Evolutionary conservation across 768 basidiomycete genomes (phyloP).

Genomic region (Tulasnella calospora): DNA sequence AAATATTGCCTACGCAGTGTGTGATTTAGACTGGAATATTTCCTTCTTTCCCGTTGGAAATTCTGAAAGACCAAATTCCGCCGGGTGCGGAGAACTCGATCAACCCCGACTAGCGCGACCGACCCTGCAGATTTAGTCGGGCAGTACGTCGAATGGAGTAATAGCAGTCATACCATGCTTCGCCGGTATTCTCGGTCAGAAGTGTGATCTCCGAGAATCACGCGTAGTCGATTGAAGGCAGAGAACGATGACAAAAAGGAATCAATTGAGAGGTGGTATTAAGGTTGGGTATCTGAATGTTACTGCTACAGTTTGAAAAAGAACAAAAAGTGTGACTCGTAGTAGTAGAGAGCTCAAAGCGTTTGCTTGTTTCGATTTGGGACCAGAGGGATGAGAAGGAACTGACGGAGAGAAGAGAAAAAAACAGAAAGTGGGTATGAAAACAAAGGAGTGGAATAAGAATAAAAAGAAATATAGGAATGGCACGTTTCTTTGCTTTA

Average conservation of each 20-base stretch:
- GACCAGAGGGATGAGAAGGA: background rate
- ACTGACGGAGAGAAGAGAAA: background rate
- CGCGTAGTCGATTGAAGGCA: background rate
- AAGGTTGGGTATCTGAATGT: background rate
- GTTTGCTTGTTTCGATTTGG: slow-evolving; percentile 3
- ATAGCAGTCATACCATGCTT: background rate
- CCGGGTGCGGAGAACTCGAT: slow-evolving; percentile 2
- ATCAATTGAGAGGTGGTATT: background rate
- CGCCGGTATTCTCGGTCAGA: background rate
- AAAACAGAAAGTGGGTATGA: background rate
- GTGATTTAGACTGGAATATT: background rate
- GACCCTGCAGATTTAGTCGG: background rate
- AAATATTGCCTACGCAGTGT: background rate
- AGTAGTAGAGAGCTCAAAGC: background rate
- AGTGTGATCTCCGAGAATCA: background rate
- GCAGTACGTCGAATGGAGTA: background rate
- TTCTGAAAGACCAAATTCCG: background rate
- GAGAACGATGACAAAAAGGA: background rate
- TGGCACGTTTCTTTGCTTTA: background rate
- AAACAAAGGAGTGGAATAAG: slow-evolving; percentile 16
- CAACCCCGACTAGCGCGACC: background rate
- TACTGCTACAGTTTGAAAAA: slow-evolving; percentile 4
- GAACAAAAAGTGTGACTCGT: background rate
- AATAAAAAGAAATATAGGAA: slow-evolving; percentile 6
- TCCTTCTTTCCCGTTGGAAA: background rate